Conservation (phyloP, 352 stramenopile genomes). For the Globisporangium paddicum region DNA sequence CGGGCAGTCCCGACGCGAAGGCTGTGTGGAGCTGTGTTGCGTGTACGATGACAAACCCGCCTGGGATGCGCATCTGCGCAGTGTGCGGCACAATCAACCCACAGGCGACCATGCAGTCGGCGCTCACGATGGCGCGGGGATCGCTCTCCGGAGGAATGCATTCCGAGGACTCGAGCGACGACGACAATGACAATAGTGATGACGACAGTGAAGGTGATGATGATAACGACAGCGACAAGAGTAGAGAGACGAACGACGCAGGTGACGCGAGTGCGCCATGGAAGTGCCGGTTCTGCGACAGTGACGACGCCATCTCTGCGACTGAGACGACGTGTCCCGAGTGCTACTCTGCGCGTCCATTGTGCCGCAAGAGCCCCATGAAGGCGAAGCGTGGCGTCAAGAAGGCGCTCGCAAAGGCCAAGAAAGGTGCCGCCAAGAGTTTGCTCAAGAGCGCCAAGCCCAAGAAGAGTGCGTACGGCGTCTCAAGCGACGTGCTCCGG, state of each 20-base stretch:
- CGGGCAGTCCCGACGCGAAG: constrained; percentile 5
- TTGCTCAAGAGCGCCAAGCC: constrained; percentile 26
- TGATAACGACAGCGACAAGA: constrained; percentile 24
- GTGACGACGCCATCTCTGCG: constrained; percentile 9
- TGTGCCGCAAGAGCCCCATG: constrained; percentile 19
- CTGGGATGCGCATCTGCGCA: constrained; percentile 38
- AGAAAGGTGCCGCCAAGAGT: constrained; percentile 18
- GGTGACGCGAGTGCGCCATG: constrained; percentile 18
- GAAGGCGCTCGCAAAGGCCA: constrained; percentile 7
- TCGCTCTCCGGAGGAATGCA: constrained; percentile 17
- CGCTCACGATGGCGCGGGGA: constrained; percentile 35
- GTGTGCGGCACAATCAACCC: constrained; percentile 69
- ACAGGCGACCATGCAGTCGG: constrained; percentile 25
- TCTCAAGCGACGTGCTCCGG: constrained; percentile 59
- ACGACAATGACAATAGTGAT: constrained; percentile 17
- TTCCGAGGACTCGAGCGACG: constrained; percentile 7
- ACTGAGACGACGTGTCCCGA: constrained; percentile 27
- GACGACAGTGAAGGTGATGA: constrained; percentile 28
- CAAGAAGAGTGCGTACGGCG: constrained; percentile 54
- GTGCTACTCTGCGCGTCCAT: constrained; percentile 27
- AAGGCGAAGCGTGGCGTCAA: constrained; percentile 23
- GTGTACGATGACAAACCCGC: constrained; percentile 67
- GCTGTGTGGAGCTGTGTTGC: constrained; percentile 60
- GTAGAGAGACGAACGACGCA: constrained; percentile 5
- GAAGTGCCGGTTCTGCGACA: constrained; percentile 28